Evolutionary conservation across 148 eudicot genomes (phyloP).

Genomic region (Pouteria glomerata): DNA sequence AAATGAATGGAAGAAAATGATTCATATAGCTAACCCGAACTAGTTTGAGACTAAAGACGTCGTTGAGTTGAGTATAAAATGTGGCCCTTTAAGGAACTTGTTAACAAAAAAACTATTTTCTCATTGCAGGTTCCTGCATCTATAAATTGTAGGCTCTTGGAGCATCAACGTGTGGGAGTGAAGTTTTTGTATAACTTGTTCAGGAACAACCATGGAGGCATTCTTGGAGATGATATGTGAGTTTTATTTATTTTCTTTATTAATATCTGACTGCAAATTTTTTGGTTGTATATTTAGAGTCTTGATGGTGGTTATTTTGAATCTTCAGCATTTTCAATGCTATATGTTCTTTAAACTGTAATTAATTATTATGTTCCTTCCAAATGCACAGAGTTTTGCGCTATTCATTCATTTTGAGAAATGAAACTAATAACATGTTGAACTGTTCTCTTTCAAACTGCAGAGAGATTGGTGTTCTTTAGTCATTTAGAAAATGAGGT

Average conservation of each 20-base stretch:
- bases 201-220: conserved; percentile 86
- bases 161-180: conserved; percentile 86
- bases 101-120: not conserved
- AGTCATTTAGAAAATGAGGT: not conserved
- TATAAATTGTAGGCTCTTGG: conserved; percentile 85
- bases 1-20: no score
- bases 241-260: conserved; percentile 24
- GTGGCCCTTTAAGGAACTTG: not conserved
- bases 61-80: no score
- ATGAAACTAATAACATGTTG: not conserved
- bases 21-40: no score
- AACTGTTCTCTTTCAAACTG: not conserved
- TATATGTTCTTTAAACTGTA: not conserved
- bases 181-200: conserved; percentile 71
- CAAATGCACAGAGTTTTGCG: not conserved
- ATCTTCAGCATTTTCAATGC: not conserved
- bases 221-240: conserved; percentile 98
- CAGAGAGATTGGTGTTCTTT: not conserved
- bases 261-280: not conserved
- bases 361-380: not conserved
- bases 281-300: not conserved
- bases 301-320: not conserved
- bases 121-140: conserved; percentile 80
- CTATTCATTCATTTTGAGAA: not conserved
- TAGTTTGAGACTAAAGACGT: no score